Conservation (phyloP, 257 asterid genomes). For the Scutellaria barbata region DNA sequence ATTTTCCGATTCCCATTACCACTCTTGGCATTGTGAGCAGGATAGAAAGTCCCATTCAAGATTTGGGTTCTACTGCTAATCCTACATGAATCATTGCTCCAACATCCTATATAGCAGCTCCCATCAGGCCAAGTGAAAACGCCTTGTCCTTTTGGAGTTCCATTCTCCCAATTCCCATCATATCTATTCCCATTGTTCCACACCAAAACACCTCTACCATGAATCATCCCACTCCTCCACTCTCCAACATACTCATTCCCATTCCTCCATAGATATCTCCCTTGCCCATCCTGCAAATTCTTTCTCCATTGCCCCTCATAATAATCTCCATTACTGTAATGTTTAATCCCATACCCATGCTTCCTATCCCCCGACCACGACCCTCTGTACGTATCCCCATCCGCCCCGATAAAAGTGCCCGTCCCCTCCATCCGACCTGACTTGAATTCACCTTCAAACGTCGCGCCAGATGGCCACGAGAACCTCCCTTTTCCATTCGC, state of each 20-base stretch:
- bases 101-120: constrained; percentile 78
- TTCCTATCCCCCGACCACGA: constrained; percentile 84
- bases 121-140: constrained; percentile 96
- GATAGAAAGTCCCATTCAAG: constrained; percentile 79
- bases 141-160: constrained; percentile 82
- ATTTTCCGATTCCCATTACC: constrained; percentile 29
- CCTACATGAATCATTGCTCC: constrained; percentile 55
- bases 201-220: constrained; percentile 80
- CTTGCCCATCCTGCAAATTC: constrained; percentile 85
- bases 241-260: constrained; percentile 89
- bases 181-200: constrained; percentile 87
- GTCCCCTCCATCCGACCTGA: constrained; percentile 94
- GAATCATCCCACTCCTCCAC: constrained; percentile 81
- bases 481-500: constrained; percentile 87
- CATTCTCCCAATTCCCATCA: constrained; percentile 86
- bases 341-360: constrained; percentile 83
- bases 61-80: constrained; percentile 43
- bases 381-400: constrained; percentile 79
- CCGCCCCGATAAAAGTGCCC: constrained; percentile 81
- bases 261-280: constrained; percentile 82
- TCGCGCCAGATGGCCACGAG: constrained; percentile 98
- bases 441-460: constrained; percentile 84
- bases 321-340: constrained; percentile 83
- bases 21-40: constrained; percentile 51
- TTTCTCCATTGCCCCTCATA: constrained; percentile 86